Conservation (phyloP, 345 rosid genomes). For the Hypericum perforatum region DNA sequence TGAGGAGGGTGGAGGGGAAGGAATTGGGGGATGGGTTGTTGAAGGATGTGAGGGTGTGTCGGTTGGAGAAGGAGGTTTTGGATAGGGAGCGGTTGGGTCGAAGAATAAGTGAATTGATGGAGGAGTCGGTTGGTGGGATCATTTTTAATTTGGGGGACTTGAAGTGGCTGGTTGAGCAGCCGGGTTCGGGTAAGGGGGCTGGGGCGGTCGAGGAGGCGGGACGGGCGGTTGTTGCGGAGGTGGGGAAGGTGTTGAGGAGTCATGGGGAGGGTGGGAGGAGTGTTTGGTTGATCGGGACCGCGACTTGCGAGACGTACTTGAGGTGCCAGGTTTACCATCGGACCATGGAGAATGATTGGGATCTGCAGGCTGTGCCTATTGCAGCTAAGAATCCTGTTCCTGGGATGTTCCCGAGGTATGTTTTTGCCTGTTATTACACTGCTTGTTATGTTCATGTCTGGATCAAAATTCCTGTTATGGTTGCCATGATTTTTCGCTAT, state of each 20-base stretch:
- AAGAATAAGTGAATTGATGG: constrained; percentile 25
- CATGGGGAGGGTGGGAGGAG: constrained; percentile 23
- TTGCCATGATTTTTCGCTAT: too few species aligned
- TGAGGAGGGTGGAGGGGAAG: constrained; percentile 51
- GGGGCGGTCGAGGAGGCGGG: constrained; percentile 34
- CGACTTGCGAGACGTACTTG: constrained; percentile 92
- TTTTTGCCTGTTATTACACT: too few species aligned
- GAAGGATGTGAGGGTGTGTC: constrained; percentile 48
- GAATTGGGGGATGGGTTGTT: constrained; percentile 52
- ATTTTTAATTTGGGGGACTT: constrained; percentile 83
- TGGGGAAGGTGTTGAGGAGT: constrained; percentile 39
- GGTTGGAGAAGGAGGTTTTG: constrained; percentile 48
- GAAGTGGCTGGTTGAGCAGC: constrained; percentile 80
- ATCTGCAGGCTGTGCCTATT: constrained; percentile 86
- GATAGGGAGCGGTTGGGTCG: constrained; percentile 46
- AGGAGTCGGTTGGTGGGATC: constrained; percentile 51
- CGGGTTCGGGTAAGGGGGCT: constrained; percentile 12
- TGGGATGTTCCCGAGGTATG: constrained; percentile 54
- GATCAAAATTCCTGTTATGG: background rate
- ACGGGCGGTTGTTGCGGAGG: constrained; percentile 55
- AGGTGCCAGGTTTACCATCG: constrained; percentile 89
- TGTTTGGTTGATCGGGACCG: constrained; percentile 78
- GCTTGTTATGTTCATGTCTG: constrained; percentile 1
- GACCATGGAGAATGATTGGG: constrained; percentile 87
- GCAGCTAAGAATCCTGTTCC: constrained; percentile 51